Evolutionary conservation across 768 basidiomycete genomes (phyloP).

Genomic region (Goffeauzyma gilvescens): DNA sequence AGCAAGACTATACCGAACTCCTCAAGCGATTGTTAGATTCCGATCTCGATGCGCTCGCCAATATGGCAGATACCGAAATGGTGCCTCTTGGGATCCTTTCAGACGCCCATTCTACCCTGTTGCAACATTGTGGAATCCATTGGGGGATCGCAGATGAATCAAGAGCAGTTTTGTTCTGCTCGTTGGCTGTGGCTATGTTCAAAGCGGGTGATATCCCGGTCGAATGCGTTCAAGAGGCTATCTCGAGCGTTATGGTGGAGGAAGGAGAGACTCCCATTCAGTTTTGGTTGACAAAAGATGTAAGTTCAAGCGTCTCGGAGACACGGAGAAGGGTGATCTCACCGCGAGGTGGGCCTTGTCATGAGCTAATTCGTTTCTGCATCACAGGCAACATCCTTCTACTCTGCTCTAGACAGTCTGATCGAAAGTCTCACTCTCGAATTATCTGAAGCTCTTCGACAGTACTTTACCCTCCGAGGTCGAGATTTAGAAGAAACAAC

Average conservation of each 20-base stretch:
- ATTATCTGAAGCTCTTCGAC: too few relatives aligned
- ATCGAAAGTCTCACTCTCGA: too few relatives aligned
- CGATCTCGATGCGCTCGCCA: slow-evolving; percentile 76
- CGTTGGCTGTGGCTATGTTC: slow-evolving; percentile 67
- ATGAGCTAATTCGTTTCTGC: too few relatives aligned
- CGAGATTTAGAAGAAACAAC: too few relatives aligned
- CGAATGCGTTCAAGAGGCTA: slow-evolving; percentile 82
- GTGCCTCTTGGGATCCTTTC: slow-evolving; percentile 84
- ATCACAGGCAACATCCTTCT: too few relatives aligned
- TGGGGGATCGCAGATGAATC: slow-evolving; percentile 77
- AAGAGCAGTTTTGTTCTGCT: slow-evolving; percentile 56
- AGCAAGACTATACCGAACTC: slow-evolving; percentile 64
- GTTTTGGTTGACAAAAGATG: slow-evolving; percentile 64
- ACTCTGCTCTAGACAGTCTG: too few relatives aligned
- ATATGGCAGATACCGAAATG: slow-evolving; percentile 74
- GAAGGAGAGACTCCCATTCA: slow-evolving; percentile 51
- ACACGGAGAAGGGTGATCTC: too few relatives aligned
- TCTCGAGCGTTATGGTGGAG: slow-evolving; percentile 52
- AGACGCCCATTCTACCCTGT: slow-evolving; percentile 52
- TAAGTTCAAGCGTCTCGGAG: too few relatives aligned
- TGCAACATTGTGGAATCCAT: slow-evolving; percentile 68
- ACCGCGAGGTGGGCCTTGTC: too few relatives aligned
- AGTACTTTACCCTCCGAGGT: too few relatives aligned
- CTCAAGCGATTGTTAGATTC: slow-evolving; percentile 61
- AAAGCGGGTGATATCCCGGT: slow-evolving; percentile 78